Conservation (phyloP, 441 rosid species). For the Heliophila coronopifolia region DNA sequence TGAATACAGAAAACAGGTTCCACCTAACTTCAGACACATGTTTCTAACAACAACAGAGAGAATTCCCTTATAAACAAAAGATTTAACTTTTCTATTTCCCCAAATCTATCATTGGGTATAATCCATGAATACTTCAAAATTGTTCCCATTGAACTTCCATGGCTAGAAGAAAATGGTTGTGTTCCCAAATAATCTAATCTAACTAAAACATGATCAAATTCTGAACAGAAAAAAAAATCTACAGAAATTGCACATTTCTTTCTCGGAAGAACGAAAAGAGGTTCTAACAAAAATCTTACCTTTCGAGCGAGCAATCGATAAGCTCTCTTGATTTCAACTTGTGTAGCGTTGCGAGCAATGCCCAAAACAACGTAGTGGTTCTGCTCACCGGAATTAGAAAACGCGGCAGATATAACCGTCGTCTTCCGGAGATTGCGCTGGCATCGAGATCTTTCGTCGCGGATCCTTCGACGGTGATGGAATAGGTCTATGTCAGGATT, state of each 20-base stretch:
- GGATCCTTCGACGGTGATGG: conserved; percentile 14
- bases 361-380: conserved; percentile 66
- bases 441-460: conserved; percentile 11
- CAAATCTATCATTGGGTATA: neutral
- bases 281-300: conserved; percentile 21
- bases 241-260: neutral
- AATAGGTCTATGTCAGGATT: neutral
- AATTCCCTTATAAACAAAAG: no score
- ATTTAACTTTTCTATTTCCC: neutral
- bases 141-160: no score
- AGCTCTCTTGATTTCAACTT: conserved; percentile 65
- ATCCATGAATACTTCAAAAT: no score
- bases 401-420: conserved; percentile 25
- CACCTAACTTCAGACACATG: no score
- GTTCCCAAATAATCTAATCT: neutral
- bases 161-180: neutral
- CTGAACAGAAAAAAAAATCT: neutral
- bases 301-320: conserved; percentile 84
- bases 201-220: neutral
- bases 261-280: neutral
- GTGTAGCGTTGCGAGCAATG: conserved; percentile 42
- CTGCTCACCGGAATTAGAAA: conserved; percentile 37
- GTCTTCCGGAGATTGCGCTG: conserved; percentile 19
- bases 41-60: no score
- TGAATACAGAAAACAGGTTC: neutral